Percentiles rank a stretch among this genome's conserved stretches.
phyloP scores from a whole-genome alignment of 208 protist genomes.

The Wallacemonas sp. region DNA sequence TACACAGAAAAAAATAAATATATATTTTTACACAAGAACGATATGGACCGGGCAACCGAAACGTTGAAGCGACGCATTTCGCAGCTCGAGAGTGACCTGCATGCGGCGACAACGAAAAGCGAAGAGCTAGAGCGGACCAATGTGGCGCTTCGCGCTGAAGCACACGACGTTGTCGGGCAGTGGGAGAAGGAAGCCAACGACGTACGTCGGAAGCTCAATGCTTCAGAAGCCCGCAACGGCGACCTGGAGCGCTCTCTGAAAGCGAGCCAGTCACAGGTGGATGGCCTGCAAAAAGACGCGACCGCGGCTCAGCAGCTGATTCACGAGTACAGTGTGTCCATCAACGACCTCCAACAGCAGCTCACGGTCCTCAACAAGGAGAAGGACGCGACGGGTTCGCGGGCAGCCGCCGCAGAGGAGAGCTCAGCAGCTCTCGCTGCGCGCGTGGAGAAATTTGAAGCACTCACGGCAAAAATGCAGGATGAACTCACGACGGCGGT shows the following conservation, averaged over 20 bases:
- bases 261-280: neutral
- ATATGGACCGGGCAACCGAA: slow-evolving; percentile 42
- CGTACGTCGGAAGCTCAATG: slow-evolving; percentile 36
- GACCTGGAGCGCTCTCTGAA: neutral
- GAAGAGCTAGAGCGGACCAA: slow-evolving; percentile 53
- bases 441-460: slow-evolving; percentile 47
- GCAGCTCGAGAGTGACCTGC: slow-evolving; percentile 69
- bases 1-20: neutral
- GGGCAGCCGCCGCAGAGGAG: slow-evolving; percentile 6
- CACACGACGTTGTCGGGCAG: slow-evolving; percentile 71
- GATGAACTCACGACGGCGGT: slow-evolving; percentile 37
- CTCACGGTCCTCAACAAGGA: slow-evolving; percentile 6
- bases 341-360: slow-evolving; percentile 24
- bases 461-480: slow-evolving; percentile 44
- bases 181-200: slow-evolving; percentile 64
- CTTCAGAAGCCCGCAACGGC: slow-evolving; percentile 11
- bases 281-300: slow-evolving; percentile 22
- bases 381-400: slow-evolving; percentile 19
- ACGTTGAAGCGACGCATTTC: slow-evolving; percentile 69
- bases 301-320: slow-evolving; percentile 25
- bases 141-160: slow-evolving; percentile 53
- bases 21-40: slow-evolving; percentile 13
- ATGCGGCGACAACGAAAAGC: slow-evolving; percentile 22
- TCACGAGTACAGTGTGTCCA: slow-evolving; percentile 20
- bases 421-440: slow-evolving; percentile 22